Evolutionary conservation across 768 basidiomycete genomes (phyloP).

Genomic region (Cyclocybe aegerita): DNA sequence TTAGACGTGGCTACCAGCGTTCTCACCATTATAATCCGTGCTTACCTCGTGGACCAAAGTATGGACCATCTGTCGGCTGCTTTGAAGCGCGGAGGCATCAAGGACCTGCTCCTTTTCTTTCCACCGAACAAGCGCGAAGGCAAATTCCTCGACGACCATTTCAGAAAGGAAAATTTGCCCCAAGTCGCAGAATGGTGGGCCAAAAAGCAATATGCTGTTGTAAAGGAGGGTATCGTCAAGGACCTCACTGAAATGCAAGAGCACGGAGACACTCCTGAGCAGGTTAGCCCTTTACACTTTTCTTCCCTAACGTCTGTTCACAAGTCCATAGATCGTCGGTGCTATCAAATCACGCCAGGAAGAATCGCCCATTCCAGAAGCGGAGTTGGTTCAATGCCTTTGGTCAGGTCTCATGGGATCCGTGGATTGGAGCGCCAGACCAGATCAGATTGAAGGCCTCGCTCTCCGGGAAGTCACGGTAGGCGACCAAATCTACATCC

Average conservation of each 20-base stretch:
- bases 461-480: slow-evolving; percentile 89
- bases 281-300: slow-evolving; percentile 41
- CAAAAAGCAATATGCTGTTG: slow-evolving; percentile 82
- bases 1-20: slow-evolving; percentile 77
- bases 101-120: slow-evolving; percentile 86
- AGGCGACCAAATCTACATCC: slow-evolving; percentile 25
- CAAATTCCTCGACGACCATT: slow-evolving; percentile 79
- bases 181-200: slow-evolving; percentile 93
- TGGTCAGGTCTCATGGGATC: slow-evolving; percentile 91
- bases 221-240: slow-evolving; percentile 74
- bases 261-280: slow-evolving; percentile 64
- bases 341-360: slow-evolving; percentile 72
- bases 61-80: slow-evolving; percentile 86
- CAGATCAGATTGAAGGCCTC: slow-evolving; percentile 89
- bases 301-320: slow-evolving; percentile 8
- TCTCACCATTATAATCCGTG: slow-evolving; percentile 75
- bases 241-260: slow-evolving; percentile 71
- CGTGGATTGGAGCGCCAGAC: slow-evolving; percentile 85
- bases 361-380: slow-evolving; percentile 80
- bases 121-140: slow-evolving; percentile 78
- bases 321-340: slow-evolving; percentile 61
- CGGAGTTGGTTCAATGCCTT: slow-evolving; percentile 83
- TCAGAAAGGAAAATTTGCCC: slow-evolving; percentile 75
- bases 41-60: slow-evolving; percentile 77
- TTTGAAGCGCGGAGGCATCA: slow-evolving; percentile 84